A percentile compares a stretch with the other conserved stretches of the same genome.
phyloP scores from a whole-genome alignment of 2,329 filamentous ascomycete genomes.

The Penicillium sp. region DNA sequence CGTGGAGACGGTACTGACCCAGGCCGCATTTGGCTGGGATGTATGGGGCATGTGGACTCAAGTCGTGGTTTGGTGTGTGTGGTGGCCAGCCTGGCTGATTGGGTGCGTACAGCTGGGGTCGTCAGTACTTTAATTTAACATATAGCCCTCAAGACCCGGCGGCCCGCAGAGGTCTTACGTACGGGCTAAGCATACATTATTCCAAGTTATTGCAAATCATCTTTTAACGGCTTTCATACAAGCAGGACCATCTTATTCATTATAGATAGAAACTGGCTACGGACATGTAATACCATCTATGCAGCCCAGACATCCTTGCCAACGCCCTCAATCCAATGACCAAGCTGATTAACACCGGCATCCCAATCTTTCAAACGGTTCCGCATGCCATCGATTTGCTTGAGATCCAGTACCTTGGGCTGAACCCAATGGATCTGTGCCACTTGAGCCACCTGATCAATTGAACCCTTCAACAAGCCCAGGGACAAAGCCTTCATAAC shows the following conservation, averaged over 20 bases:
- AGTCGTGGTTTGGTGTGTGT: conserved; percentile 89
- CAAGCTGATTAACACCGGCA: conserved; percentile 90
- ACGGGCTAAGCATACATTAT: neutral
- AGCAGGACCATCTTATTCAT: conserved; percentile 24
- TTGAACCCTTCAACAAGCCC: conserved; percentile 85
- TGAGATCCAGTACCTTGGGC: conserved; percentile 94
- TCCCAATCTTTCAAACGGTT: conserved; percentile 91
- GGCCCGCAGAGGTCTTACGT: neutral
- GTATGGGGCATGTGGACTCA: conserved; percentile 89
- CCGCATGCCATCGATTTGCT: conserved; percentile 92
- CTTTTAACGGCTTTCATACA: conserved; percentile 6
- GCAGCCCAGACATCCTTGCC: conserved; percentile 97
- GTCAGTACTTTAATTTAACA: conserved; percentile 34
- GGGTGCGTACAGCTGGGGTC: conserved; percentile 48
- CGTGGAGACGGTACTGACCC: conserved; percentile 65
- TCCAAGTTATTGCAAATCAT: neutral
- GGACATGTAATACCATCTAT: conserved; percentile 45
- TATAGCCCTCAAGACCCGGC: too few relatives aligned
- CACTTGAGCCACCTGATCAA: conserved; percentile 93
- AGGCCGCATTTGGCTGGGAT: conserved; percentile 85
- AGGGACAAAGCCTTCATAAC: conserved; percentile 99
- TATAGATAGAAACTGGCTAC: conserved; percentile 24
- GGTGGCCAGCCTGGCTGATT: conserved; percentile 90
- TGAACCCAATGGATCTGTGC: conserved; percentile 98
- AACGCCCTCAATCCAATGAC: conserved; percentile 93